These are phyloP conservation scores for Alternaria novae-zelandiae DNA, from an alignment of 2,329 filamentous ascomycete species.

Conservation along the genomic window DNA sequence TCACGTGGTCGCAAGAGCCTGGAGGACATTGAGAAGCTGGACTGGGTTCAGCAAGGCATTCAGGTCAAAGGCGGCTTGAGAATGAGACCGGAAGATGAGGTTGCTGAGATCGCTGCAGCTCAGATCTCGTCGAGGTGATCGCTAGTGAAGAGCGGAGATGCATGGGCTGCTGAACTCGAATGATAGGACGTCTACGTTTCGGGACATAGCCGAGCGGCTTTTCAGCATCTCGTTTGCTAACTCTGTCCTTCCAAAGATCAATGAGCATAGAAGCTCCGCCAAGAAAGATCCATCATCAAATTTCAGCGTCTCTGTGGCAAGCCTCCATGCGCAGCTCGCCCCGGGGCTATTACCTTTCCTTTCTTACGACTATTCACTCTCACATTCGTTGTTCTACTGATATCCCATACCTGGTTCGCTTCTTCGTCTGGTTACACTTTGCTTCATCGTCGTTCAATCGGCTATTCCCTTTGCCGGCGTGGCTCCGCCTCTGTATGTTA, in stretches of 20 bases:
- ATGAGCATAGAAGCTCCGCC: neutral
- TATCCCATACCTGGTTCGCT: constrained; percentile 6
- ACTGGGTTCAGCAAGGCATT: constrained; percentile 81
- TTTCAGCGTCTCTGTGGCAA: neutral
- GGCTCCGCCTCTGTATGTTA: neutral
- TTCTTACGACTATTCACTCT: neutral
- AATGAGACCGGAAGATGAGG: constrained; percentile 59
- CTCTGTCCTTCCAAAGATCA: neutral
- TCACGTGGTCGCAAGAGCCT: constrained; percentile 76
- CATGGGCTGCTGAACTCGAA: neutral
- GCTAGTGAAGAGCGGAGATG: constrained; percentile 32
- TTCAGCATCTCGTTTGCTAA: neutral
- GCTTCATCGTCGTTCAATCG: constrained; percentile 2
- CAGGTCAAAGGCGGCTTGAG: constrained; percentile 66
- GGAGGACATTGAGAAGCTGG: constrained; percentile 71
- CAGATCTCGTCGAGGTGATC: constrained; percentile 31
- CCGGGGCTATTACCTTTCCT: neutral
- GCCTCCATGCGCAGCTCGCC: neutral
- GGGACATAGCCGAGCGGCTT: neutral
- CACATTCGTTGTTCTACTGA: constrained; percentile 10
- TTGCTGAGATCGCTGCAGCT: constrained; percentile 17
- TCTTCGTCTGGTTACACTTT: constrained; percentile 7
- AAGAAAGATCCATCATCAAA: neutral
- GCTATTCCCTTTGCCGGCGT: neutral
- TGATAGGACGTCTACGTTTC: neutral